Evolutionary conservation across 1,139 yeast species (phyloP), one percentile per base, ranked within the genome.

Genomic region (Geotrichum aggregatum): DNA sequence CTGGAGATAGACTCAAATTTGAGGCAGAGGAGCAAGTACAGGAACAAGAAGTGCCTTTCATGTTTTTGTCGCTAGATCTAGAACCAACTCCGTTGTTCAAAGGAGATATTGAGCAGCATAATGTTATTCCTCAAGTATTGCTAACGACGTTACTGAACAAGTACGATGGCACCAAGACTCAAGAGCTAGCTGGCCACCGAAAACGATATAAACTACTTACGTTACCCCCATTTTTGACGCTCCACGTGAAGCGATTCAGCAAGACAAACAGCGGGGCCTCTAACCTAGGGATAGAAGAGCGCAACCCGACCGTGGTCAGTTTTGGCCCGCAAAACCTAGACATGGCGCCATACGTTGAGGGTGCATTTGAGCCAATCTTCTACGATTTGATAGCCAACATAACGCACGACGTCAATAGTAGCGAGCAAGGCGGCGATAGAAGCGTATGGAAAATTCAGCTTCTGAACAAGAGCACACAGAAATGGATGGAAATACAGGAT

Each of bases 291-390:
- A 59, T 63, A 5, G 71, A 73, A 44, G 74, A 73, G 52, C 71
- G 80, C 47, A 84, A 83, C 61, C 80, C 80, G 38, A 82, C 86
- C 0, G 77, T 85, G 30, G 86, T 87, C 2, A 81, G 77, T 47
- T 84, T 79, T 61, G 79, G 84, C 3, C 69, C 75, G 1, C 68
- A 66, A 16, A 59, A 68, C 2, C 61, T 78, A 44, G 76, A 77
- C 54, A 64, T 78, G 71, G 50, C 71, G 0, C 69, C 74, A 0
- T 70, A 60, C 66, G 24, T 65, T 53, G 49, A 59, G 51, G 21
- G 44, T 42, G 33, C 53, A 5, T 35, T 38, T 7, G 46, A 44
- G 16, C 61, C 67, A 2, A 46, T 60, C 0, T 58, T 63, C 3
- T 86, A 83, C 65, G 70, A 67, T 47, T 66, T 84, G 14, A 62